Base-by-base conservation (phyloP, 2,329 filamentous ascomycete species). In the Colletotrichum tamarilloi region DNA sequence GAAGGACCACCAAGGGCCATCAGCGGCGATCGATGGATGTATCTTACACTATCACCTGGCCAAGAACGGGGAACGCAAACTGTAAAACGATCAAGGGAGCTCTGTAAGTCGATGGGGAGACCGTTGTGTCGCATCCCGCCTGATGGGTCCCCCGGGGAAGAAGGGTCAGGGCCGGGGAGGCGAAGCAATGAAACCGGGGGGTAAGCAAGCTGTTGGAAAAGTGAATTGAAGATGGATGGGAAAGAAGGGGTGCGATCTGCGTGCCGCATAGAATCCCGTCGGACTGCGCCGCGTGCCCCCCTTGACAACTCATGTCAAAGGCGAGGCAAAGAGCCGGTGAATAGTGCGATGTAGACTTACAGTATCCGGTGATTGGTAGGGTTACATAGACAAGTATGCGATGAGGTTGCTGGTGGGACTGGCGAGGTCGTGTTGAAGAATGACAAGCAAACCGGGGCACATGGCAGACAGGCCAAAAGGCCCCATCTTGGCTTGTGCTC, bases 101-200 rank as follows among this genome's bases (percentile, higher is more conserved):
- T 19, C n/a, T 63, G 19, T 63, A 46, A 52, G 26, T 16, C n/a
- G 28, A 49, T n/a, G 35, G 53, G 49, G 12, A 70, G 42, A 35
- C 56, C 14, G 35, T 66, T 56, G 65, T 62, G 67, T 71, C 56
- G 62, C 71, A 73, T 71, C 28, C 71, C 62, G 67, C 67, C 49
- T 24, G 30, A 73, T 62, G 56, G 71, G 46, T 57, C 30, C 28
- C 71, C 71, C 16, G 67, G 67, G 71, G 71, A 62, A 70, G 42
- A 38, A 24, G 26, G 9, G 32, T 7, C 19, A 49, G 53, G 24
- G 53, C 22, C 26, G 53, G 14, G 19, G n/a, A 32, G 22, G 24
- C 9, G 12, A 55, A 46, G 3, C 5, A 2, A 32, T 22, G 32
- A 65, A 19, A 12, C 24, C 24, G 24, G 22, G 46, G 62, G 62